phyloP scores from a whole-genome alignment of 768 basidiomycete genomes.

The Amanita inopinata region DNA sequence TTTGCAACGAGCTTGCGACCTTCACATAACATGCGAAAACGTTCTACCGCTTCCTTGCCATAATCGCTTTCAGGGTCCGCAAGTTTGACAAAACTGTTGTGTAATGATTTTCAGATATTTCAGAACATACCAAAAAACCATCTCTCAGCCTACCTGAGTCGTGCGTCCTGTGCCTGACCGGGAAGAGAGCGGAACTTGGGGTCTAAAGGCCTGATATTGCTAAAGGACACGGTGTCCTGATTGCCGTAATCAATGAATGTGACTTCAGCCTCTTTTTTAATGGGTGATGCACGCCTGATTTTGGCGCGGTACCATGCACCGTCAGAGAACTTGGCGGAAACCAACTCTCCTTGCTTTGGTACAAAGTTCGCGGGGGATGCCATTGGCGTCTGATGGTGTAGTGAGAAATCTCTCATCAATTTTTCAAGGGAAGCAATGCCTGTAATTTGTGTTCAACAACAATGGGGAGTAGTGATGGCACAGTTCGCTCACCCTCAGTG shows the following conservation, averaged over 20 bases:
- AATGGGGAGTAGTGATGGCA: background rate
- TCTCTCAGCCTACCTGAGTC: constrained; percentile 55
- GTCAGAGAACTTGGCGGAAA: constrained; percentile 92
- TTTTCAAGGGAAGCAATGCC: constrained; percentile 89
- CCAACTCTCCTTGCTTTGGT: constrained; percentile 81
- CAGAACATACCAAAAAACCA: background rate
- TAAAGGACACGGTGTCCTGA: constrained; percentile 77
- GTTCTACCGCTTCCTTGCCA: constrained; percentile 71
- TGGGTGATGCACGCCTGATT: constrained; percentile 73
- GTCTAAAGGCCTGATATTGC: constrained; percentile 83
- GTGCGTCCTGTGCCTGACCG: constrained; percentile 92
- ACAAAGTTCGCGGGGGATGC: constrained; percentile 55
- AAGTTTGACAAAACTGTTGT: constrained; percentile 74
- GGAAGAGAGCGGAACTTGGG: constrained; percentile 82
- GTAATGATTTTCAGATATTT: constrained; percentile 2
- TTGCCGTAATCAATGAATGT: constrained; percentile 96
- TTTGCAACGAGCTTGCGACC: constrained; percentile 98
- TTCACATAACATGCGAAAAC: constrained; percentile 79
- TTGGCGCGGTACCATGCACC: constrained; percentile 95
- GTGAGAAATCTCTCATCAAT: constrained; percentile 88
- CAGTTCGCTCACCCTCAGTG: constrained; percentile 61
- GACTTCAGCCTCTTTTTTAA: constrained; percentile 92
- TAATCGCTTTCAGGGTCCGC: constrained; percentile 80
- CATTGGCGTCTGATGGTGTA: constrained; percentile 66
- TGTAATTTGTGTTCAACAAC: constrained; percentile 23